phyloP scores from a whole-genome alignment of 371 early-diverging fungal species.

The Mortierella polycephala region DNA sequence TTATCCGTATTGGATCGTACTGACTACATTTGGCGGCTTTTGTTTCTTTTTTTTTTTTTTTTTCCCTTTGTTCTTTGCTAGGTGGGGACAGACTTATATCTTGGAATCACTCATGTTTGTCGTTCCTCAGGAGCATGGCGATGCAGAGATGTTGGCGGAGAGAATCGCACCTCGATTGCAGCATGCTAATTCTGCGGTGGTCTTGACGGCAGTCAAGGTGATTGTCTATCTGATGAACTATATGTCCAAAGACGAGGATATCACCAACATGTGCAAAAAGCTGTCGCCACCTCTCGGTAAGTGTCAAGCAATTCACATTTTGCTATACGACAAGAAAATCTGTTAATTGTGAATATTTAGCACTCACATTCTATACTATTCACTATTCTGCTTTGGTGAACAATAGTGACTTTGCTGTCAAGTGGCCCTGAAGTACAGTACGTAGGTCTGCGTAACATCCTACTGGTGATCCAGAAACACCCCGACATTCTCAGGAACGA shows the following conservation, averaged over 20 bases:
- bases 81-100: conserved; percentile 48
- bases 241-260: conserved; percentile 76
- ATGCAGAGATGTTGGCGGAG: conserved; percentile 92
- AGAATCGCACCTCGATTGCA: conserved; percentile 93
- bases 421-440: conserved; percentile 96
- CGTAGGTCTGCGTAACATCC: conserved; percentile 96
- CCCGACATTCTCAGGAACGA: conserved; percentile 92
- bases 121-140: conserved; percentile 83
- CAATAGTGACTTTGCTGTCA: conserved; percentile 87
- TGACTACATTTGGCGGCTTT: too few species aligned
- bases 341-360: too few species aligned
- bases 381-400: background rate
- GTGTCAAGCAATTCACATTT: too few species aligned
- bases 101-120: conserved; percentile 72
- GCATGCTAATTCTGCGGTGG: conserved; percentile 97
- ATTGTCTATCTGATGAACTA: conserved; percentile 92
- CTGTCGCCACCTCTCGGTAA: conserved; percentile 91
- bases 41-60: too few species aligned
- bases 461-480: conserved; percentile 91
- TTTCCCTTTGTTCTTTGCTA: too few species aligned
- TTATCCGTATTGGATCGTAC: too few species aligned
- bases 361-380: too few species aligned
- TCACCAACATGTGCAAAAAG: conserved; percentile 77
- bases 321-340: too few species aligned
- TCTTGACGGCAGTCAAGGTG: conserved; percentile 89